phyloP scores from a whole-genome alignment of 306 rosid genomes.

The Neltuma alba region DNA sequence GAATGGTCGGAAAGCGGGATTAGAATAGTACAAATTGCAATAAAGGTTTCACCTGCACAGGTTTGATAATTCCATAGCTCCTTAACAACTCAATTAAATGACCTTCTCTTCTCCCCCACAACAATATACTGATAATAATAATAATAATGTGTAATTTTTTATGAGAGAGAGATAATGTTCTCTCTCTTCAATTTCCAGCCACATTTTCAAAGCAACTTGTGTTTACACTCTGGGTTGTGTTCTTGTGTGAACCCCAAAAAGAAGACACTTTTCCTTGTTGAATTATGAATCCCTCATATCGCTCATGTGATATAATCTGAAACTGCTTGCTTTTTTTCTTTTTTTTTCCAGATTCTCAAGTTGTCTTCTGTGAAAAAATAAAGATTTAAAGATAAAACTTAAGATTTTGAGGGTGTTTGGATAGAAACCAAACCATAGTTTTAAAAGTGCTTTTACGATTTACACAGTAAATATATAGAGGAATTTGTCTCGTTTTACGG shows the following conservation, averaged over 20 bases:
- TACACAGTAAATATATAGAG: too few relatives aligned
- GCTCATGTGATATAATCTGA: neutral
- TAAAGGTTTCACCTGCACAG: slow-evolving; percentile 82
- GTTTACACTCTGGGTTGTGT: neutral
- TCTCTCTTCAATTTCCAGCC: slow-evolving; percentile 9
- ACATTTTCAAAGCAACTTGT: neutral
- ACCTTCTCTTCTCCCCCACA: neutral
- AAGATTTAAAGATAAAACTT: neutral
- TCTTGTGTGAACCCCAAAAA: neutral
- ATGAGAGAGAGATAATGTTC: too few relatives aligned
- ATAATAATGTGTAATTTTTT: neutral
- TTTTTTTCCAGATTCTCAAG: neutral
- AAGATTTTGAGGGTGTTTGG: too few relatives aligned
- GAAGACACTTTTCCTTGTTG: neutral
- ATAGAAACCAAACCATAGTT: too few relatives aligned
- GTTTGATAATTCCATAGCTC: slow-evolving; percentile 48
- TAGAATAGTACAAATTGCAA: slow-evolving; percentile 50
- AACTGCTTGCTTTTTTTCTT: neutral
- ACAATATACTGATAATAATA: neutral
- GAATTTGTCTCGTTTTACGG: too few relatives aligned
- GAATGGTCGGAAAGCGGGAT: slow-evolving; percentile 55
- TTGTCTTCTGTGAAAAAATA: neutral
- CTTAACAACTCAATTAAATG: slow-evolving; percentile 70
- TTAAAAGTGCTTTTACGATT: too few relatives aligned
- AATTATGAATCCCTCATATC: neutral